These are phyloP conservation scores for Trichothecium roseum DNA, from an alignment of 2,329 filamentous ascomycete genomes.

Conservation along the genomic window DNA sequence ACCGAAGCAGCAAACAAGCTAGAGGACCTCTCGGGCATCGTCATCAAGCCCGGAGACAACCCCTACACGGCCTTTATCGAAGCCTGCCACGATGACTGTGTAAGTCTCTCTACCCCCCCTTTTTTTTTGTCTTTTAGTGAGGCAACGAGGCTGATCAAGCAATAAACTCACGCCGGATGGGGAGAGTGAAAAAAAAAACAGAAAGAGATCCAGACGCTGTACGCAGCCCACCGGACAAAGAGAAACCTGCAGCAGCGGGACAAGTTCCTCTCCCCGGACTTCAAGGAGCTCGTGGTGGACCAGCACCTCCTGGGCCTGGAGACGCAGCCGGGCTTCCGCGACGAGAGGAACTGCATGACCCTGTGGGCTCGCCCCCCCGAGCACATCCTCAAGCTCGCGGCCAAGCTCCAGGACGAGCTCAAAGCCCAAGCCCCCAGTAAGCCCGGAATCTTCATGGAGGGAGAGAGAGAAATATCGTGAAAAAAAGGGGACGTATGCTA, in stretches of 20 bases:
- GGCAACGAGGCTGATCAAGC: too few relatives aligned
- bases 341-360: constrained; percentile 72
- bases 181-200: too few relatives aligned
- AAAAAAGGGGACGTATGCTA: too few relatives aligned
- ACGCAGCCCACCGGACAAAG: constrained; percentile 61
- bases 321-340: constrained; percentile 58
- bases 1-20: constrained; percentile 36
- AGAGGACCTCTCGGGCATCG: constrained; percentile 43
- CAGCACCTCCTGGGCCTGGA: constrained; percentile 62
- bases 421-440: constrained; percentile 57
- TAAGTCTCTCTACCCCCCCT: too few relatives aligned
- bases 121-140: too few relatives aligned
- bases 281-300: constrained; percentile 64
- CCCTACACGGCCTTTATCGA: constrained; percentile 67
- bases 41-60: constrained; percentile 47
- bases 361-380: constrained; percentile 80
- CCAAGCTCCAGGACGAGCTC: constrained; percentile 57
- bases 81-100: constrained; percentile 55
- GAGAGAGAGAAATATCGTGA: too few relatives aligned
- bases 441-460: too few relatives aligned
- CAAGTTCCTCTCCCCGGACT: constrained; percentile 60
- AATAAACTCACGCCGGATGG: background rate
- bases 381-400: constrained; percentile 57
- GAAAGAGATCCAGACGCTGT: constrained; percentile 60
- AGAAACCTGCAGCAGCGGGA: constrained; percentile 68